phyloP scores from a whole-genome alignment of 108 stramenopile species.

The Cyclotella cryptica region DNA sequence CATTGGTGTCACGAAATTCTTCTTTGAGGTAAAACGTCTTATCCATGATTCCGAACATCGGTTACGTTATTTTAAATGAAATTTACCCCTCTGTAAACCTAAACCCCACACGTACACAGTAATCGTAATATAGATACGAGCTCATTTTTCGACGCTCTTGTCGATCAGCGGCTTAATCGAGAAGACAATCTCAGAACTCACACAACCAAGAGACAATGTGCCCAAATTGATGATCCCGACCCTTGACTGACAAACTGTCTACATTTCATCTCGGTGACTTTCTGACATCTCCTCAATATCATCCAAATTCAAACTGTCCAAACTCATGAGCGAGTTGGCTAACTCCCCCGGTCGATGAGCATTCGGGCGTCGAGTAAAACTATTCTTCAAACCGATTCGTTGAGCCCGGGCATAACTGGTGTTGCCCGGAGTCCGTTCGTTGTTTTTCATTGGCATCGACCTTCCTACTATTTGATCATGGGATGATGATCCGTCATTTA shows the following conservation, averaged over 20 bases:
- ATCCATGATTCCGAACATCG: too few relatives aligned
- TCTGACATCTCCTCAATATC: slow-evolving; percentile 28
- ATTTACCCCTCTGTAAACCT: too few relatives aligned
- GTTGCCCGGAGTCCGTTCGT: not conserved
- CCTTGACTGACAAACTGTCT: not conserved
- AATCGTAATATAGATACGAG: not conserved
- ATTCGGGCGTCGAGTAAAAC: slow-evolving; percentile 22
- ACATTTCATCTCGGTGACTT: not conserved
- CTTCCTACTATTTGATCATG: slow-evolving; percentile 8
- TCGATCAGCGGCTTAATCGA: too few relatives aligned
- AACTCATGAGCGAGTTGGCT: slow-evolving; percentile 37
- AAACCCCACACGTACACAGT: not conserved
- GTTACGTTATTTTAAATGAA: not conserved
- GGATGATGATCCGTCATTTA: not conserved
- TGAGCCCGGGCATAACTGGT: slow-evolving; percentile 18
- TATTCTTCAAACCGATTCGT: slow-evolving; percentile 29
- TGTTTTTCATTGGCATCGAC: slow-evolving; percentile 16
- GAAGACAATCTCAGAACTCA: too few relatives aligned
- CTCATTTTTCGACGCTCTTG: too few relatives aligned
- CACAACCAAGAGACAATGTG: too few relatives aligned
- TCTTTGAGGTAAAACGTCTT: too few relatives aligned
- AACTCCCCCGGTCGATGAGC: slow-evolving; percentile 3
- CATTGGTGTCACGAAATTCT: too few relatives aligned
- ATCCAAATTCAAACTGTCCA: slow-evolving; percentile 43
- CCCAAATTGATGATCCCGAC: too few relatives aligned